Evolutionary conservation across 495 filamentous ascomycete species (phyloP), one percentile per base, ranked within the genome.

Genomic region (Talaromyces trachyspermus): DNA sequence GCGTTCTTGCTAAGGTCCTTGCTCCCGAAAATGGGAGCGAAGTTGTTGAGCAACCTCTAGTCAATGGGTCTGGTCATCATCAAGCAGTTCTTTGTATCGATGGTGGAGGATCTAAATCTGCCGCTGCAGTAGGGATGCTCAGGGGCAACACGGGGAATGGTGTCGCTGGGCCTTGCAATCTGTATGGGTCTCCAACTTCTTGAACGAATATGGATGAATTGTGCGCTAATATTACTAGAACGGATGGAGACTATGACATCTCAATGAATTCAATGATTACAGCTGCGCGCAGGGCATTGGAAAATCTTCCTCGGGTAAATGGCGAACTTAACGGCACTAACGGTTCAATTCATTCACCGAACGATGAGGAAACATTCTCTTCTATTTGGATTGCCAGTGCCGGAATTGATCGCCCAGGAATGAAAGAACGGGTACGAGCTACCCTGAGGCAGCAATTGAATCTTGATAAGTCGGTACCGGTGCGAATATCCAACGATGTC

Each of bases 101-200:
- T 55, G 65, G 61, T 3, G 66, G 66, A 11, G 65, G 63, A 3
- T 65, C 52, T 2, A 68, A 68, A 43, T 65, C 61, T 22, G 58
- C 62, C 19, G 65, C 62, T 15, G 60, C 55, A 3, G 49, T 65
- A 2, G 49, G 57, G 5, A 43, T 58, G 33, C 37, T 26, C 5
- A 19, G 46, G 10, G 53, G 53, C 5, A 43, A 50, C 7, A 19
- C 49, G 1, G 52, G 53, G 14, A 51, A 49, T 41, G 60, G 65
- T 0, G 55, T 43, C 35, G 51, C 63, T 36, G 61, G 65, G 1
- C 60, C 63, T n/a, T 65, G 63, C 32, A 66, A 68, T 57, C 29
- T 66, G 60, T 65, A 56, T 39, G 59, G n/a, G 26, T 26, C 46
- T 44, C 18, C 9, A 22, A 10, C 11, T 22, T 46, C 17, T 29